Percentiles rank a stretch among this genome's conserved stretches.
phyloP scores from a whole-genome alignment of 1,284 basidiomycete genomes.

The Boletus sp. region DNA sequence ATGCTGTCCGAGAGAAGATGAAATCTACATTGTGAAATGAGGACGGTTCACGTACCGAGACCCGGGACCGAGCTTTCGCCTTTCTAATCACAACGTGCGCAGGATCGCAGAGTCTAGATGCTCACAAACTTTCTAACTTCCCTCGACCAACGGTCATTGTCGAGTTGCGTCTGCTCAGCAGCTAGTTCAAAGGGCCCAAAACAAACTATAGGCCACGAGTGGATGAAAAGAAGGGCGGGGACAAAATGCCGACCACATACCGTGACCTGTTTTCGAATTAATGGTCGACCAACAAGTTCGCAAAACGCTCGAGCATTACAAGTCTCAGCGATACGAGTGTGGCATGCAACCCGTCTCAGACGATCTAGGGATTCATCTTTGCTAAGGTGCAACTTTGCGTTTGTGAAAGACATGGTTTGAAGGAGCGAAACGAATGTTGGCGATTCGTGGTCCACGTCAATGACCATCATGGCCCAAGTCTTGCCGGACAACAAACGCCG shows the following conservation, averaged over 20 bases:
- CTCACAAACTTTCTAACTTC: conserved; percentile 32
- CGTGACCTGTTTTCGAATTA: conserved; percentile 43
- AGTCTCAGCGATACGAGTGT: conserved; percentile 31
- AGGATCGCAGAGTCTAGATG: conserved; percentile 32
- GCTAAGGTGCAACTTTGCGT: conserved; percentile 27
- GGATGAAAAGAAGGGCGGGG: not conserved
- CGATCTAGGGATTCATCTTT: conserved; percentile 29
- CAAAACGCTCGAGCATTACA: conserved; percentile 39
- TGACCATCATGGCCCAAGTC: too few species aligned
- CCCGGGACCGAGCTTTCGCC: conserved; percentile 49
- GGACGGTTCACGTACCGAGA: conserved; percentile 40
- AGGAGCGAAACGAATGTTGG: conserved; percentile 20
- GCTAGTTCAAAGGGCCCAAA: conserved; percentile 40
- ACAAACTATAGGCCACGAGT: conserved; percentile 36
- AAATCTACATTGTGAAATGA: conserved; percentile 31
- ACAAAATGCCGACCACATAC: conserved; percentile 35
- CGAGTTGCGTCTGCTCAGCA: conserved; percentile 42
- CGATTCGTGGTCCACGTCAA: conserved; percentile 24
- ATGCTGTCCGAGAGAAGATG: conserved; percentile 31
- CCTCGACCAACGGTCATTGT: conserved; percentile 43
- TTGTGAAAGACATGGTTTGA: conserved; percentile 18
- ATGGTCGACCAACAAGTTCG: conserved; percentile 41
- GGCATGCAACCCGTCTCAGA: conserved; percentile 3
- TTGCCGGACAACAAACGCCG: too few species aligned
- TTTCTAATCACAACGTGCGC: conserved; percentile 51